Conservation (phyloP, 2,329 filamentous ascomycete species). For the Apiospora hydei region DNA sequence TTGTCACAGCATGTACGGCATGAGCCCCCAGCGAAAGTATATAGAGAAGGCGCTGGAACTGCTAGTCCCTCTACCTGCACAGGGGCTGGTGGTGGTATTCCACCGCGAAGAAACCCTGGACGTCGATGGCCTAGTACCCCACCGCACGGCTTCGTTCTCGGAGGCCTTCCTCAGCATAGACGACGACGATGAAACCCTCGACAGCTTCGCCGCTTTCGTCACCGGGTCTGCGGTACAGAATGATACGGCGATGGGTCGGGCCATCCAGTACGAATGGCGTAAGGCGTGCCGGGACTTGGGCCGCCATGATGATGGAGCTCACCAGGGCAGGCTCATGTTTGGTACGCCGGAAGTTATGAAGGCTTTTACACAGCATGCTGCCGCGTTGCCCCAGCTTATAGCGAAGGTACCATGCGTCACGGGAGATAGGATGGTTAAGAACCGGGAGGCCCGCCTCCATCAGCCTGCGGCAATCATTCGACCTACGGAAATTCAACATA, state of each 20-base stretch:
- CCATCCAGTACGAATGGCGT: constrained; percentile 53
- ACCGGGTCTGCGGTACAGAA: constrained; percentile 47
- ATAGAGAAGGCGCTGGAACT: constrained; percentile 56
- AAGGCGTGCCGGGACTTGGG: constrained; percentile 58
- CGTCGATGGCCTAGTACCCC: constrained; percentile 56
- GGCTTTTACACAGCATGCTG: constrained; percentile 19
- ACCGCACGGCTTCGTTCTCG: constrained; percentile 55
- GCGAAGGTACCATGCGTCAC: background rate
- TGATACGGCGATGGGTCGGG: constrained; percentile 40
- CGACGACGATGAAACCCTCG: constrained; percentile 53
- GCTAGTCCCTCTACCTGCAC: constrained; percentile 49
- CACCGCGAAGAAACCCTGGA: constrained; percentile 56
- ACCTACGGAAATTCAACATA: constrained; percentile 54
- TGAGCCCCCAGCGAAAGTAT: constrained; percentile 55
- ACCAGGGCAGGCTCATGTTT: constrained; percentile 54
- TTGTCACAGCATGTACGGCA: constrained; percentile 70
- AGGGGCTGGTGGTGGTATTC: constrained; percentile 60
- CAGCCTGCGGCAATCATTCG: constrained; percentile 52
- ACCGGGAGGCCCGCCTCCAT: constrained; percentile 52
- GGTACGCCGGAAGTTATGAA: constrained; percentile 47
- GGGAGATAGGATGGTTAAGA: background rate
- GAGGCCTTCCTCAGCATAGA: constrained; percentile 50
- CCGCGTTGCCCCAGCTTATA: background rate
- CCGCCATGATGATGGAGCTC: constrained; percentile 40
- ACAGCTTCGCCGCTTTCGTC: constrained; percentile 61